phyloP scores from a whole-genome alignment of 768 basidiomycete species.

The Macrolepiota fuliginosa region DNA sequence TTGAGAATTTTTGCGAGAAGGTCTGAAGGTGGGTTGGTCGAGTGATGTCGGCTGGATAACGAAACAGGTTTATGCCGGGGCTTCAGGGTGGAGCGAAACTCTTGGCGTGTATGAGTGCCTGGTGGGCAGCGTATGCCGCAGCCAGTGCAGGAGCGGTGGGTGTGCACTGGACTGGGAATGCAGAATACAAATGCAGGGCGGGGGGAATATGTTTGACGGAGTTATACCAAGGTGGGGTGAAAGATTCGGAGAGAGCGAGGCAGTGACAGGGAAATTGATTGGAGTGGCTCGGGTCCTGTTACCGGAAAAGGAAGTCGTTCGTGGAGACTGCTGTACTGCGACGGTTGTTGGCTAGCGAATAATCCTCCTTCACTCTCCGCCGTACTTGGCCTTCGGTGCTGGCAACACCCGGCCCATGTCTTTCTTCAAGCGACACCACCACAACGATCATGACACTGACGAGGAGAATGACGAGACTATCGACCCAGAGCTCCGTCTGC shows the following conservation, averaged over 20 bases:
- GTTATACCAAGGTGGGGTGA: not conserved
- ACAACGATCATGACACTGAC: slow-evolving; percentile 44
- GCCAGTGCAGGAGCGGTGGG: not conserved
- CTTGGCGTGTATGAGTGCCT: not conserved
- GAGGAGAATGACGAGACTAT: slow-evolving; percentile 66
- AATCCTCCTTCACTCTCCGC: not conserved
- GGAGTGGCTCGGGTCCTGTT: slow-evolving; percentile 5
- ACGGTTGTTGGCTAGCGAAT: not conserved
- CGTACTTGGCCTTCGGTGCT: slow-evolving; percentile 15
- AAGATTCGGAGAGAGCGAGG: not conserved
- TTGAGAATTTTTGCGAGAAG: not conserved
- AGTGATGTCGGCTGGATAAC: not conserved
- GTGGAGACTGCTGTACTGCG: slow-evolving; percentile 1
- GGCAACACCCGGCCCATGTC: slow-evolving; percentile 21
- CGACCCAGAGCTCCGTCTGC: slow-evolving; percentile 84
- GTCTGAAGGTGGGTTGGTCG: not conserved
- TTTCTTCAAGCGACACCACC: slow-evolving; percentile 38
- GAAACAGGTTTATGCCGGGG: not conserved
- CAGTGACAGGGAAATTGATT: not conserved
- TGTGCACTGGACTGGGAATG: not conserved
- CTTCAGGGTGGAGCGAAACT: not conserved
- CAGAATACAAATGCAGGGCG: not conserved
- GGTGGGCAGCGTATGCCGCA: not conserved
- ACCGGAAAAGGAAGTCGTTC: not conserved
- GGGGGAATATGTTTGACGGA: not conserved